Evolutionary conservation across 768 basidiomycete species (phyloP).

Genomic region (Xerocomellus chrysenteron): DNA sequence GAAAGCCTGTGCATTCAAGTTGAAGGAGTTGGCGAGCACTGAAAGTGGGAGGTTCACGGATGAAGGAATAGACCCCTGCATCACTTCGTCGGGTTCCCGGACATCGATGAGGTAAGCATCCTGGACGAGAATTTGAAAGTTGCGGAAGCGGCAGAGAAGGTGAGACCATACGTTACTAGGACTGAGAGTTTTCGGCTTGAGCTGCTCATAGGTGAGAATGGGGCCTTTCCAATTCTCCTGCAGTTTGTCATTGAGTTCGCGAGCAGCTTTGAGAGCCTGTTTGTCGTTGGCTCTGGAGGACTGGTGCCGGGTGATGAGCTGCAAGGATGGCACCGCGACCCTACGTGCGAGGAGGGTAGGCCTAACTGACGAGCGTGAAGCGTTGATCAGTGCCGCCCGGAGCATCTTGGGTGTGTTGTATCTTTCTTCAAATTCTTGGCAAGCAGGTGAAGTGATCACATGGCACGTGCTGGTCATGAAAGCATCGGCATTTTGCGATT

Average conservation of each 20-base stretch:
- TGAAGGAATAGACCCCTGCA: conserved; percentile 90
- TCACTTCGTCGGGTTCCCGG: conserved; percentile 89
- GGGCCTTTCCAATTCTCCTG: conserved; percentile 78
- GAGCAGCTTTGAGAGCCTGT: conserved; percentile 31
- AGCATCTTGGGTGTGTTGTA: conserved; percentile 19
- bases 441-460: conserved; percentile 8
- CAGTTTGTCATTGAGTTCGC: conserved; percentile 34
- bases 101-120: conserved; percentile 81
- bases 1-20: conserved; percentile 56
- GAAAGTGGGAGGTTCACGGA: conserved; percentile 88
- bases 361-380: conserved; percentile 12
- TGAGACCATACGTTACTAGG: conserved; percentile 56
- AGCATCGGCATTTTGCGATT: conserved; percentile 31
- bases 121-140: conserved; percentile 37
- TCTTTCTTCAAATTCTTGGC: too few species aligned
- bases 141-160: not conserved
- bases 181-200: conserved; percentile 76
- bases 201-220: conserved; percentile 71
- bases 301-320: conserved; percentile 31
- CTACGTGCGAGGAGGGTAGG: conserved; percentile 6
- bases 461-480: not conserved
- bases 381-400: conserved; percentile 17
- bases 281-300: conserved; percentile 31
- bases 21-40: conserved; percentile 65
- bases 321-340: conserved; percentile 10